These are phyloP conservation scores for Nakazawaea anatomiae DNA, from an alignment of 805 yeast species.

Conservation along the genomic window DNA sequence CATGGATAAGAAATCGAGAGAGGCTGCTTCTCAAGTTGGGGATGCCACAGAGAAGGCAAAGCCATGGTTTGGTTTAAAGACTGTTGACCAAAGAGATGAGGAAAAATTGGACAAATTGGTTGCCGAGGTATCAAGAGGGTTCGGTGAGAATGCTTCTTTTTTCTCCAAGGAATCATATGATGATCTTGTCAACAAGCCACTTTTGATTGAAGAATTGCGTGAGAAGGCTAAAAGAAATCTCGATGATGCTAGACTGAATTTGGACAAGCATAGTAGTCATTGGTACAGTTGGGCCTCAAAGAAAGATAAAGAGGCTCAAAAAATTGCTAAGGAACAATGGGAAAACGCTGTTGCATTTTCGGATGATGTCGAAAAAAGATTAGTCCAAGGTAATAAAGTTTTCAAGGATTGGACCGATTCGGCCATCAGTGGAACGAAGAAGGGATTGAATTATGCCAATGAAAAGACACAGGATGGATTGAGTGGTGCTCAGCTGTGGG, in stretches of 20 bases:
- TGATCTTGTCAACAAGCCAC: constrained; percentile 5
- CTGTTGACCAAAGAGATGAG: constrained; percentile 9
- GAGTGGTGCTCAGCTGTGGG: constrained; percentile 6
- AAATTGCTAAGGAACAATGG: constrained; percentile 6
- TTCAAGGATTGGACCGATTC: constrained; percentile 9
- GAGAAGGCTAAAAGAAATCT: constrained; percentile 2
- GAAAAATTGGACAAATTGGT: constrained; percentile 10
- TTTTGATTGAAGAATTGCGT: constrained; percentile 6
- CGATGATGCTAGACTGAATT: constrained; percentile 3
- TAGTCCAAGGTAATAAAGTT: constrained; percentile 5
- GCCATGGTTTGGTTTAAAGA: constrained; percentile 10
- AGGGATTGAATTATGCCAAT: constrained; percentile 8
- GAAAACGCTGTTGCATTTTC: constrained; percentile 1
- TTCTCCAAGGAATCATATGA: constrained; percentile 10
- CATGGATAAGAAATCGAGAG: background rate
- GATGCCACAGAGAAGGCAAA: constrained; percentile 6
- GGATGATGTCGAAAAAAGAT: constrained; percentile 6
- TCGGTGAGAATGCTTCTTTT: constrained; percentile 9
- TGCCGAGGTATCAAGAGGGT: constrained; percentile 6
- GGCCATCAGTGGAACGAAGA: constrained; percentile 7
- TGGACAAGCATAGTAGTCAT: background rate
- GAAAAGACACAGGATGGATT: constrained; percentile 10
- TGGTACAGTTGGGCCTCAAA: constrained; percentile 8
- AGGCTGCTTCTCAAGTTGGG: background rate
- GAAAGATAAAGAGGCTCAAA: constrained; percentile 8